Conservation (phyloP, 441 rosid species). For the Croton setiger region DNA sequence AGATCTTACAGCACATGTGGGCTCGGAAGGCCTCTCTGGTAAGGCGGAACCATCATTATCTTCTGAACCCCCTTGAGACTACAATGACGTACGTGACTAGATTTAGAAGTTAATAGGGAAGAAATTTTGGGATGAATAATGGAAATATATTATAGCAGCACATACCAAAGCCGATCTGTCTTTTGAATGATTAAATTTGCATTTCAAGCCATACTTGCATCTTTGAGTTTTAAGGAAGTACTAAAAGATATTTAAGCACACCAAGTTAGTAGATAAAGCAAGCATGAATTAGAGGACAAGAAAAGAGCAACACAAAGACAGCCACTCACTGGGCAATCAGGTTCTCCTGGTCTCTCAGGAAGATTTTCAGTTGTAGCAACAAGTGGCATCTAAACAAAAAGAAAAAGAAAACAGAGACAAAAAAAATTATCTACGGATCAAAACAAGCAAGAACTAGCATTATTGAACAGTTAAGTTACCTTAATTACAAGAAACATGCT, state of each 20-base stretch:
- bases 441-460: not conserved
- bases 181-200: slow-evolving; percentile 96
- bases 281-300: not conserved
- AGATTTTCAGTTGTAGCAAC: slow-evolving; percentile 46
- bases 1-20: slow-evolving; percentile 73
- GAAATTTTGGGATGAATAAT: slow-evolving; percentile 4
- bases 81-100: slow-evolving; percentile 20
- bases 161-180: slow-evolving; percentile 49
- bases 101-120: slow-evolving; percentile 8
- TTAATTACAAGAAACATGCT: not conserved
- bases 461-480: not conserved
- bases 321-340: slow-evolving; percentile 89
- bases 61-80: slow-evolving; percentile 53
- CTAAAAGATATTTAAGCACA: slow-evolving; percentile 40
- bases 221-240: slow-evolving; percentile 85
- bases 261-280: slow-evolving; percentile 18
- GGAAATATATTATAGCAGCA: slow-evolving; percentile 18
- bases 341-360: slow-evolving; percentile 84
- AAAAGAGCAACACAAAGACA: slow-evolving; percentile 12
- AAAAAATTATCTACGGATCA: not conserved
- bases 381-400: slow-evolving; percentile 56
- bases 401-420: slow-evolving; percentile 1
- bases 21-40: slow-evolving; percentile 89
- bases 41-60: slow-evolving; percentile 38
- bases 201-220: slow-evolving; percentile 84